Evolutionary conservation across 352 stramenopile genomes (phyloP).

Genomic region (Globisporangium recalcitrans): DNA sequence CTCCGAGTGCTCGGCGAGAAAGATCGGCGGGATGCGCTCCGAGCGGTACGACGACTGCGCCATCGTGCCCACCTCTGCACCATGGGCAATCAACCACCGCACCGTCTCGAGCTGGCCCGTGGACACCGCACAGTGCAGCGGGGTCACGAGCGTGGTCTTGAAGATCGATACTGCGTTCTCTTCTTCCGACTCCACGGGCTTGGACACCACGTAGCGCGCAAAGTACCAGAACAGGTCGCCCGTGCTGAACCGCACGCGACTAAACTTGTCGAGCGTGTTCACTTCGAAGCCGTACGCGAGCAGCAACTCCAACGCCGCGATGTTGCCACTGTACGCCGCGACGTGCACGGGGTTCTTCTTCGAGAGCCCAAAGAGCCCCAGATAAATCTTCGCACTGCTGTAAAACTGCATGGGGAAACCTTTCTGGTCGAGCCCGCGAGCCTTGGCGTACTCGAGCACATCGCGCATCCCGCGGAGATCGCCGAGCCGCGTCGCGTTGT

Average conservation of each 20-base stretch:
- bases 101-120: slow-evolving; percentile 66
- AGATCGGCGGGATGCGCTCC: slow-evolving; percentile 72
- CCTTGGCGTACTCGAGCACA: slow-evolving; percentile 48
- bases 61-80: slow-evolving; percentile 41
- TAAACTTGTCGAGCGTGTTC: slow-evolving; percentile 72
- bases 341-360: slow-evolving; percentile 81
- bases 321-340: slow-evolving; percentile 68
- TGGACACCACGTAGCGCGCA: slow-evolving; percentile 60
- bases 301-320: slow-evolving; percentile 59
- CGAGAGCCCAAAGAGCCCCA: slow-evolving; percentile 56
- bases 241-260: slow-evolving; percentile 69
- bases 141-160: slow-evolving; percentile 78
- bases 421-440: slow-evolving; percentile 31
- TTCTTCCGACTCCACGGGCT: slow-evolving; percentile 41
- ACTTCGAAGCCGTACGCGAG: slow-evolving; percentile 48
- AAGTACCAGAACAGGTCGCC: slow-evolving; percentile 83
- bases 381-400: slow-evolving; percentile 35
- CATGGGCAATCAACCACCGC: slow-evolving; percentile 60
- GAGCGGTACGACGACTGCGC: slow-evolving; percentile 62
- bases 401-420: slow-evolving; percentile 66
- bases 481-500: slow-evolving; percentile 61
- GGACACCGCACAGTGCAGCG: slow-evolving; percentile 72
- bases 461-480: slow-evolving; percentile 61
- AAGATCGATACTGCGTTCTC: slow-evolving; percentile 73
- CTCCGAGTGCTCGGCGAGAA: slow-evolving; percentile 61